These are phyloP conservation scores for Sphaerulina vaccinii DNA, from an alignment of 2,329 filamentous ascomycete species.

Conservation along the genomic window DNA sequence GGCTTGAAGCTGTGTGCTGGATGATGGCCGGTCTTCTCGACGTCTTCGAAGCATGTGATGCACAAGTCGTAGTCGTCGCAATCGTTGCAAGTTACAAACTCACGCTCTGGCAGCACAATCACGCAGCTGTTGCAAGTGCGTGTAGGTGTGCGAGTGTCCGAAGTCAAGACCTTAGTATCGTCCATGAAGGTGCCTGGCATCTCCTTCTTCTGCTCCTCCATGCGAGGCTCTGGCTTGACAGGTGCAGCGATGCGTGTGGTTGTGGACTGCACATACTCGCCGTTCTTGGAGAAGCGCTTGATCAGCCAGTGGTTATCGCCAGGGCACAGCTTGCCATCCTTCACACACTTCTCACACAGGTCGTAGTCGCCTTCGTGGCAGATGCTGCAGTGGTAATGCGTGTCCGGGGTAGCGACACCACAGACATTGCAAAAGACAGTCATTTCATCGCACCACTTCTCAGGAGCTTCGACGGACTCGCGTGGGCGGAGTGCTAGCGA, in stretches of 20 bases:
- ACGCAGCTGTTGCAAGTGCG: slow-evolving; percentile 75
- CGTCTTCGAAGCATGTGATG: slow-evolving; percentile 71
- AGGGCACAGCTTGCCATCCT: slow-evolving; percentile 72
- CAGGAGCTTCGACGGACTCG: slow-evolving; percentile 33
- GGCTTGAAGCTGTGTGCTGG: slow-evolving; percentile 78
- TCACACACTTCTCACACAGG: slow-evolving; percentile 78
- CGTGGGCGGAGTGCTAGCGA: slow-evolving; percentile 39
- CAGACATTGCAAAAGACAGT: slow-evolving; percentile 95
- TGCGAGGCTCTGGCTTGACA: slow-evolving; percentile 27
- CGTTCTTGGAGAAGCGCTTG: slow-evolving; percentile 78
- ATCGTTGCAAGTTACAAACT: slow-evolving; percentile 79
- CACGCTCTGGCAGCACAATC: slow-evolving; percentile 63
- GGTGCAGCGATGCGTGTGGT: slow-evolving; percentile 68
- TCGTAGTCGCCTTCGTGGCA: slow-evolving; percentile 95
- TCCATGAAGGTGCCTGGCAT: slow-evolving; percentile 48
- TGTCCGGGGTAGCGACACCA: slow-evolving; percentile 71
- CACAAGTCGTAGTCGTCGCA: slow-evolving; percentile 95
- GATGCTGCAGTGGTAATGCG: slow-evolving; percentile 91
- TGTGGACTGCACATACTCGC: slow-evolving; percentile 77
- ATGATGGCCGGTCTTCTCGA: slow-evolving; percentile 79
- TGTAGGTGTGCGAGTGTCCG: slow-evolving; percentile 42
- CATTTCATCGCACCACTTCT: slow-evolving; percentile 52
- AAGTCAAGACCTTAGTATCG: slow-evolving; percentile 43
- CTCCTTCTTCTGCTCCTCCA: slow-evolving; percentile 39
- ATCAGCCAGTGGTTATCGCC: slow-evolving; percentile 87